These are phyloP conservation scores for Moniliella sp. DNA, from an alignment of 1,284 basidiomycete species.

Conservation along the genomic window DNA sequence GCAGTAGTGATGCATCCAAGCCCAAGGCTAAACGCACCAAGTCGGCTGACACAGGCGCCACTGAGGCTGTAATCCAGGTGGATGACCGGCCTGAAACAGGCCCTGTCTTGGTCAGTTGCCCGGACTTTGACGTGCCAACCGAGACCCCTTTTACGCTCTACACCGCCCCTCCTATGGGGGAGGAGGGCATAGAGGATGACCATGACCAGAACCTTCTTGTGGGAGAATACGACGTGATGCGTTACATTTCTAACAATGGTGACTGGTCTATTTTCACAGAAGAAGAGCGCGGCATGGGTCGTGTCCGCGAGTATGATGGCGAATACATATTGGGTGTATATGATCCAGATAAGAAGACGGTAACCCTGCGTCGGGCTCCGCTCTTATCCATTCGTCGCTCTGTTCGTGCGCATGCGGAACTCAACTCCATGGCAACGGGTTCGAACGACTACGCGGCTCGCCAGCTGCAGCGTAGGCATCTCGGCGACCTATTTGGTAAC, in stretches of 20 bases:
- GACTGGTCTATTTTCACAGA: background rate
- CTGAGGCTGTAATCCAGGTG: too few species aligned
- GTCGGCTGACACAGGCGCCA: too few species aligned
- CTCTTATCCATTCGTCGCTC: conserved; percentile 19
- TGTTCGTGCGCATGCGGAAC: conserved; percentile 16
- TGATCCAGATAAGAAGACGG: conserved; percentile 15
- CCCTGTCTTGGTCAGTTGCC: background rate
- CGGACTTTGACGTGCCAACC: background rate
- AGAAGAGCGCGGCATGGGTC: background rate
- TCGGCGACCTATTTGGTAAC: conserved; percentile 30
- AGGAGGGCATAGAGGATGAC: too few species aligned
- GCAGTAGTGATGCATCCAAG: too few species aligned
- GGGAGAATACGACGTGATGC: background rate
- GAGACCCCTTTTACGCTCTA: background rate
- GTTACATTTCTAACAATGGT: background rate
- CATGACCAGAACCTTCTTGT: too few species aligned
- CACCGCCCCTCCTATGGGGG: background rate
- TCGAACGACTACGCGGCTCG: conserved; percentile 12
- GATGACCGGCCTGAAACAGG: too few species aligned
- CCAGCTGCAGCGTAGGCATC: conserved; percentile 13
- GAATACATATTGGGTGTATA: conserved; percentile 25
- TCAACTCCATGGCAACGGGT: conserved; percentile 10
- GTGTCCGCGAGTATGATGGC: background rate
- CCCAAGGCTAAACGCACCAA: too few species aligned
- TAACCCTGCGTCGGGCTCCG: conserved; percentile 24